These are phyloP conservation scores for Oleoguttula mirabilis DNA, from an alignment of 495 filamentous ascomycete species.

Conservation along the genomic window DNA sequence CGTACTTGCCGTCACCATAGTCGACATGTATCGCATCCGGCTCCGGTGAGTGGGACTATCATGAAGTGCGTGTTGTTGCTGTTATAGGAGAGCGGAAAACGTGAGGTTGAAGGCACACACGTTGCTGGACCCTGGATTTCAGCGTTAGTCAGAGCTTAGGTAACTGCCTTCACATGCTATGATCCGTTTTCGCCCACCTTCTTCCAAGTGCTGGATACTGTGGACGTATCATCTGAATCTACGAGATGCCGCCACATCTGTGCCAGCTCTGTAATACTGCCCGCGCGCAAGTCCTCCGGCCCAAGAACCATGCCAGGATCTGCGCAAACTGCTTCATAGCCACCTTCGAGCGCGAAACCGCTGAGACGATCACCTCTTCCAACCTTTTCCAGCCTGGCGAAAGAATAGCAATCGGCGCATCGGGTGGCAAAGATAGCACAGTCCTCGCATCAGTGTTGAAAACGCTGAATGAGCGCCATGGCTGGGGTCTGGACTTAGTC, in stretches of 20 bases:
- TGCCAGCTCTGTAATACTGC: slow-evolving; percentile 65
- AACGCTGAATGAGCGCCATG: slow-evolving; percentile 79
- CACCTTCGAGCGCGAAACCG: slow-evolving; percentile 85
- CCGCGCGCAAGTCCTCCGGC: slow-evolving; percentile 79
- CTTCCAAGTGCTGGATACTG: no score
- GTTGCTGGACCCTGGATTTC: no score
- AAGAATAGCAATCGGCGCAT: slow-evolving; percentile 85
- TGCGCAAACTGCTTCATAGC: slow-evolving; percentile 78
- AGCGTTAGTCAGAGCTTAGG: no score
- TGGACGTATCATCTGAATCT: no score
- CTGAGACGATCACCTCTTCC: slow-evolving; percentile 74
- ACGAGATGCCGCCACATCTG: slow-evolving; percentile 45
- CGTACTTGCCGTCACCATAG: no score
- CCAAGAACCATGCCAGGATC: slow-evolving; percentile 85
- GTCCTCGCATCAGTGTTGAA: slow-evolving; percentile 90
- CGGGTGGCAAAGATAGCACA: slow-evolving; percentile 94
- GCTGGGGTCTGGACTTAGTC: slow-evolving; percentile 75
- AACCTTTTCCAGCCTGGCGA: slow-evolving; percentile 74
- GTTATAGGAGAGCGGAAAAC: no score
- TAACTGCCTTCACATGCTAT: no score
- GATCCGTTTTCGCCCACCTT: no score
- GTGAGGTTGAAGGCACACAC: no score
- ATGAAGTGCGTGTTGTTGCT: no score
- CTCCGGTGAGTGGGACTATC: no score
- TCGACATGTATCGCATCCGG: no score